Evolutionary conservation across 805 yeast genomes (phyloP).

Genomic region (Nakazawaea molendinolei): DNA sequence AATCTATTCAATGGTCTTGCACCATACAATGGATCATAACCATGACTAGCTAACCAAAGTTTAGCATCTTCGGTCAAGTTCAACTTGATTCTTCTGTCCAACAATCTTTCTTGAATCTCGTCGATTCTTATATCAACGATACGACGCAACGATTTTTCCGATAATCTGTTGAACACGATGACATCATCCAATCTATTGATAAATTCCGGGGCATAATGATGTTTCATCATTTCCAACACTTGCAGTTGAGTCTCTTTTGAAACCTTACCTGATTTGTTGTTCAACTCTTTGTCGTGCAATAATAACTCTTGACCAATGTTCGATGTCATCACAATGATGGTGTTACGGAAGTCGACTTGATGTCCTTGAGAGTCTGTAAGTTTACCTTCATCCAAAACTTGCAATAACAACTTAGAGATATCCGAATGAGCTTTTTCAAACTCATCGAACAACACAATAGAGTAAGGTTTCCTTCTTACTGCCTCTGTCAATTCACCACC

Average conservation of each 20-base stretch:
- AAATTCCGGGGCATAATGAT: slow-evolving; percentile 88
- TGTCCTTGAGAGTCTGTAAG: slow-evolving; percentile 94
- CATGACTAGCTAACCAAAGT: slow-evolving; percentile 72
- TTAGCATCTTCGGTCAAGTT: slow-evolving; percentile 55
- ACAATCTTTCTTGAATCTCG: slow-evolving; percentile 75
- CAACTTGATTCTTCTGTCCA: slow-evolving; percentile 67
- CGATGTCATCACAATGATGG: slow-evolving; percentile 94
- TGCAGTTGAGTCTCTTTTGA: slow-evolving; percentile 42
- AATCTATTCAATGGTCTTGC: slow-evolving; percentile 94
- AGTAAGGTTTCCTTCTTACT: slow-evolving; percentile 88
- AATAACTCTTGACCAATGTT: slow-evolving; percentile 92
- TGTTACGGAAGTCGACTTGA: slow-evolving; percentile 88
- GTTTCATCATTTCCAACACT: slow-evolving; percentile 64
- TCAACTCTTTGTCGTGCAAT: slow-evolving; percentile 47
- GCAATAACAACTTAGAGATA: slow-evolving; percentile 82
- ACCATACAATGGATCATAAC: slow-evolving; percentile 89
- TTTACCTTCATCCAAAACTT: slow-evolving; percentile 92
- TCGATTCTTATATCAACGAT: slow-evolving; percentile 81
- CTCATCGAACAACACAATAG: slow-evolving; percentile 91
- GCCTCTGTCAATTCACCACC: slow-evolving; percentile 97
- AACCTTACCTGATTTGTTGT: slow-evolving; percentile 58
- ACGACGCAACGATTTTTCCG: slow-evolving; percentile 63
- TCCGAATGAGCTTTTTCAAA: slow-evolving; percentile 97
- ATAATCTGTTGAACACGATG: slow-evolving; percentile 86
- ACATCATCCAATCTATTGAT: slow-evolving; percentile 91